Base-by-base conservation (phyloP, 805 yeast genomes). In the Yamadazyma ubonensis region DNA sequence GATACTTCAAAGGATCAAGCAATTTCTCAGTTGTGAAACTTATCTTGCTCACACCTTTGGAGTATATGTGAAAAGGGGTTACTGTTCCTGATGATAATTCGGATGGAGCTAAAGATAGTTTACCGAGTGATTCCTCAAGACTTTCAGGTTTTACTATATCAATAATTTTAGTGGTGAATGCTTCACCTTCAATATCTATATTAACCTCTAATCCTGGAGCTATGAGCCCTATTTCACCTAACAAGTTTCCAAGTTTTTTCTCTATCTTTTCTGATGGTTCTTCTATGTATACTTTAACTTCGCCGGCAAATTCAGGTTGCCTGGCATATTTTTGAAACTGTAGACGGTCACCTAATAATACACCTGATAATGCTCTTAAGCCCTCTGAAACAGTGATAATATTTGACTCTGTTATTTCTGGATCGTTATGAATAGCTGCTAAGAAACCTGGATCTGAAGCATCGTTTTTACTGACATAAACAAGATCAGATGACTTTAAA, bases 201-300 rank as follows among this genome's bases (percentile, higher is more conserved):
- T 25, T 29, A 17, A 42, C 22, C 15, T 12, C 47, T 63, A 74
- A 62, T 6, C 83, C 83, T 1, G 88, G 82, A 53, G 76, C 75
- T 0, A 84, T 46, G 6, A 86, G 53, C 0, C 90, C 89, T 21
- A 74, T 63, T 18, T 81, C 82, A 34, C 68, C 62, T 7, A 82
- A 46, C 0, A 68, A 44, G 28, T 73, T 71, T 36, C 65, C 73
- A 18, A 58, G 37, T 29, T 66, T 61, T 34, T 58, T 57, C 2
- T 8, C 19, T 12, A 16, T 34, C 28, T n/a, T 15, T 33, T 25
- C 32, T 3, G 11, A 16, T 2, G 11, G 29, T 27, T 27, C 34
- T 11, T 5, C 31, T 19, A 9, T 15, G 5, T 10, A 5, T 6
- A 17, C 25, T 6, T 6, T 36, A 2, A 51, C 32, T 22, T 37